Evolutionary conservation across 2,329 filamentous ascomycete genomes (phyloP).

Genomic region (Pseudogymnoascus sp.): DNA sequence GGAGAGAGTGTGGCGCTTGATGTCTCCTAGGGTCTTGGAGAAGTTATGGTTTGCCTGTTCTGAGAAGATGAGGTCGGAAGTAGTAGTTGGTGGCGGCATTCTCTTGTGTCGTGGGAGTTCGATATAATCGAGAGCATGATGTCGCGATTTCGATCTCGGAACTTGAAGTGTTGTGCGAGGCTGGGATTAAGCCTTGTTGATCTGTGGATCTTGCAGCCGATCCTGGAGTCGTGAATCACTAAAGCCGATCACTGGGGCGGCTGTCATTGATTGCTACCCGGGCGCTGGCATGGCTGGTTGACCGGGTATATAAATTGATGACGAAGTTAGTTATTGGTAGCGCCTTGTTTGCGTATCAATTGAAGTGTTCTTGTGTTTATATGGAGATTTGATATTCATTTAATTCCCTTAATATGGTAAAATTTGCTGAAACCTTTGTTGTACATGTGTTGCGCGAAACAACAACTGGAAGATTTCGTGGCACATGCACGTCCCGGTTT

Average conservation of each 20-base stretch:
- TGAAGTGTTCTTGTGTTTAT: neutral
- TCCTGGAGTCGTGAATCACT: neutral
- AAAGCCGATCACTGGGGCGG: neutral
- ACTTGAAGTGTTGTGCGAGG: neutral
- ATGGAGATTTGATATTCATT: neutral
- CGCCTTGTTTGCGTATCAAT: neutral
- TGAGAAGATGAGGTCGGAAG: slow-evolving; percentile 37
- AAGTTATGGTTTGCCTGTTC: slow-evolving; percentile 55
- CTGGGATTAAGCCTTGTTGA: slow-evolving; percentile 1
- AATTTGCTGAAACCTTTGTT: neutral
- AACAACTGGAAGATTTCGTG: neutral
- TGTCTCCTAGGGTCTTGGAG: slow-evolving; percentile 59
- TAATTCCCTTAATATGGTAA: neutral
- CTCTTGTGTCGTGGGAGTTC: neutral
- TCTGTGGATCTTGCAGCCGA: neutral
- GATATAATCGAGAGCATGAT: neutral
- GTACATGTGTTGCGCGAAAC: neutral
- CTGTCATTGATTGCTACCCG: neutral
- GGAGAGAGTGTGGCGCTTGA: slow-evolving; percentile 70
- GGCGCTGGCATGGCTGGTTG: neutral
- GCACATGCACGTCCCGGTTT: neutral
- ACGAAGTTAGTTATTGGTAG: neutral
- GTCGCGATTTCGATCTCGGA: no score
- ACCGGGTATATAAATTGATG: neutral
- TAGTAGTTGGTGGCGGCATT: slow-evolving; percentile 37